phyloP scores from a whole-genome alignment of 352 stramenopile genomes.

The Phytopythium montanum region DNA sequence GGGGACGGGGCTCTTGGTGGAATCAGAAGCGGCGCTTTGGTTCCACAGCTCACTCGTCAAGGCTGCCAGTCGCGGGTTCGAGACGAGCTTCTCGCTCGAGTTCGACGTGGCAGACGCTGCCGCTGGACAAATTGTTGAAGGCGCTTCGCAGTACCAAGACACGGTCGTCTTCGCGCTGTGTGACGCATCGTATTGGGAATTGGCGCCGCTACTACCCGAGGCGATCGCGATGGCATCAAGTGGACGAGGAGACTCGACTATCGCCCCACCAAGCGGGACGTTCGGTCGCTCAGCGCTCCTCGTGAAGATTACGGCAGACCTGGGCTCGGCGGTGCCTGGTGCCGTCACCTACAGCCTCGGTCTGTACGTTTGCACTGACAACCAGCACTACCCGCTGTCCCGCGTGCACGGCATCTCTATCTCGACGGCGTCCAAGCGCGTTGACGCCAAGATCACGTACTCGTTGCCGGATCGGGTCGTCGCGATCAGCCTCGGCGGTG shows the following conservation, averaged over 20 bases:
- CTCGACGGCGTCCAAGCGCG: conserved; percentile 9
- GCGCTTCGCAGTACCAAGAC: background rate
- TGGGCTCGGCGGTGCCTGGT: conserved; percentile 8
- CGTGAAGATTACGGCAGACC: conserved; percentile 28
- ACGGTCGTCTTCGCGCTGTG: conserved; percentile 58
- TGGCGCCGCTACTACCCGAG: conserved; percentile 50
- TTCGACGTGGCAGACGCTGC: conserved; percentile 1
- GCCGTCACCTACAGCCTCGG: conserved; percentile 35
- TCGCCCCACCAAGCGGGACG: background rate
- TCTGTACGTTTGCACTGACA: conserved; percentile 39
- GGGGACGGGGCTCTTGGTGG: background rate
- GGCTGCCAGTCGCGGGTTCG: conserved; percentile 34
- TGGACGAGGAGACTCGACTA: background rate
- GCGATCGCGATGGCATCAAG: conserved; percentile 6
- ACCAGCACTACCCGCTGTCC: conserved; percentile 29
- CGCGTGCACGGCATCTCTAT: conserved; percentile 29
- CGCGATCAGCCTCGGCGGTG: conserved; percentile 30
- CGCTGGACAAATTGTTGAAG: conserved; percentile 1
- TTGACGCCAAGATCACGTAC: conserved; percentile 37
- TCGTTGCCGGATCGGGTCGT: conserved; percentile 37
- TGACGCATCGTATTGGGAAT: conserved; percentile 68
- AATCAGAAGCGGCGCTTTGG: conserved; percentile 48
- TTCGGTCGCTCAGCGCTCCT: conserved; percentile 28
- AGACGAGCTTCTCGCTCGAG: conserved; percentile 36
- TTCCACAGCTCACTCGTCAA: conserved; percentile 26